Conservation (phyloP, 2,329 filamentous ascomycete species). For the Pseudogymnoascus sp. region DNA sequence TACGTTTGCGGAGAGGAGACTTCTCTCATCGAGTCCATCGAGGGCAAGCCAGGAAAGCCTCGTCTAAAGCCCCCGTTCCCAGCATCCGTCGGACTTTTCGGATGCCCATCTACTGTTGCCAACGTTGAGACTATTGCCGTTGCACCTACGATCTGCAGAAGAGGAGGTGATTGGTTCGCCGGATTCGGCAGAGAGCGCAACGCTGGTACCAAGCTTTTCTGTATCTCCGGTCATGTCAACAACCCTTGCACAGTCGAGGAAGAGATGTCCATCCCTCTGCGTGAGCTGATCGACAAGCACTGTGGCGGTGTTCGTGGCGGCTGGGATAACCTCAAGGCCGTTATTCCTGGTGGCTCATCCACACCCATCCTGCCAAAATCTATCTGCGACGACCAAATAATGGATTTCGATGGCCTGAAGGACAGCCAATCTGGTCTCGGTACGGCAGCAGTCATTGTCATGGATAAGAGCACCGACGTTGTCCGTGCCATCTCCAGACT, state of each 20-base stretch:
- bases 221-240: conserved; percentile 98
- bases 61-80: conserved; percentile 98
- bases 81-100: conserved; percentile 92
- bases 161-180: conserved; percentile 89
- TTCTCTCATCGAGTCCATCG: conserved; percentile 92
- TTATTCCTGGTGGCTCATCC: conserved; percentile 94
- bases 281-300: conserved; percentile 96
- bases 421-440: conserved; percentile 95
- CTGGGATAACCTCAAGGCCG: conserved; percentile 93
- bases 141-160: conserved; percentile 87
- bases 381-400: conserved; percentile 89
- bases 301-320: conserved; percentile 93
- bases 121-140: conserved; percentile 98
- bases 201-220: conserved; percentile 94
- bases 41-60: conserved; percentile 98
- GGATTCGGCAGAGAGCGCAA: conserved; percentile 93
- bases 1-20: conserved; percentile 99
- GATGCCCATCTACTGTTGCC: conserved; percentile 94
- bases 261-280: conserved; percentile 96
- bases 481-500: conserved; percentile 89
- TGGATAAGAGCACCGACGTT: conserved; percentile 97
- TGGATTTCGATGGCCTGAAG: conserved; percentile 99
- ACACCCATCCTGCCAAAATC: conserved; percentile 88
- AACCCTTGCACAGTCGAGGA: conserved; percentile 97
- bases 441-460: conserved; percentile 95